Evolutionary conservation across 2,329 filamentous ascomycete species (phyloP), one percentile per base, ranked within the genome.

Genomic region (Fusarium piperis): DNA sequence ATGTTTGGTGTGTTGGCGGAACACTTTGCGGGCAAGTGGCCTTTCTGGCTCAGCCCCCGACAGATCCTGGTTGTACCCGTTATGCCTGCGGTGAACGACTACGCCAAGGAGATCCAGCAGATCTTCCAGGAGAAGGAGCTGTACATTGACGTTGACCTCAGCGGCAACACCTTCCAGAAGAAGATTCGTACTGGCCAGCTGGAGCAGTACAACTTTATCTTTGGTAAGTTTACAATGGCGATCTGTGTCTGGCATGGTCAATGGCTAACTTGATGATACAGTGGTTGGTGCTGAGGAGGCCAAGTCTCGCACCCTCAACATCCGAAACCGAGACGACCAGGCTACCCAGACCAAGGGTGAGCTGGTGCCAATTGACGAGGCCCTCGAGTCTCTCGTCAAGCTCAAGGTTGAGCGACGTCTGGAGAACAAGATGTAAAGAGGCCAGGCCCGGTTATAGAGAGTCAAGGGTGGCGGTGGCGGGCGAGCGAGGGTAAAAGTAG

Each of bases 11-110:
- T 95, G 72, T 86, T 95, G 67, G 93, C 89, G 51, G 93, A 96
- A 85, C 93, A 95, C 82, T 95, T 94, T 79, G 93, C 88, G 61
- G 93, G 93, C 76, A 94, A 94, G 84, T 96, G 93, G 93, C 93
- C 93, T 2, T 94, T 95, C 87, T 96, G 93, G 93, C 84, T 96
- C 69, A 93, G 91, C 74, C 93, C 93, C n/a, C 89, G 93, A 58
- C 93, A 96, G 82, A 89, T 96, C 71, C 86, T 84, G 59, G 81
- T 84, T 44, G 81, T 84, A 26, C 82, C 82, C 28, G 89, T 96
- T 71, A 91, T 95, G 68, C 93, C 93, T 10, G 92, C 94, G 67
- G 93, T 93, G 82, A 91, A 91, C 76, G 90, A 91, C 78, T 94
- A 96, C 80, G 93, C 93, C 70, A 85, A 91, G 78, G 92, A 95